Percentiles rank a stretch among this genome's conserved stretches.
Conservation (phyloP, 192 early-diverging fungal species). For the Kickxella alabastrina region DNA sequence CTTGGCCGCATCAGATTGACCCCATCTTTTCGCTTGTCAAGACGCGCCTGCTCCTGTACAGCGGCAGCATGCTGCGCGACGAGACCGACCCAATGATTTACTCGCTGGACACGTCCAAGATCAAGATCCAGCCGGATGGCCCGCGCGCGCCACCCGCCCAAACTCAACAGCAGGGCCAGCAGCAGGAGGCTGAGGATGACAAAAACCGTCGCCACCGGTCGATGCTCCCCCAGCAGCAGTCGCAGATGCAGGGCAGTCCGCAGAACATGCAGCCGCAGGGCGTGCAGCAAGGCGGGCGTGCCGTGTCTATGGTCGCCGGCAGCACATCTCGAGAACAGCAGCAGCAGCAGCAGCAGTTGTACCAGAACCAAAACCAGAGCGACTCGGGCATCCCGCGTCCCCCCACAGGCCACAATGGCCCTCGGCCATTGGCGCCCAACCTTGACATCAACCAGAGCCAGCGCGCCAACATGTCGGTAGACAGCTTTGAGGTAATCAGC, state of each 20-base stretch:
- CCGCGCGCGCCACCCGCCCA: constrained; percentile 7
- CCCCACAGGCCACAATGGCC: neutral
- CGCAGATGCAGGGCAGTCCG: neutral
- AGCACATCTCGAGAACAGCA: constrained; percentile 10
- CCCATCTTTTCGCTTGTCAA: constrained; percentile 49
- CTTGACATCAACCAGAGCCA: neutral
- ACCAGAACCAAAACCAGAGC: neutral
- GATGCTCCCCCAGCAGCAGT: constrained; percentile 26
- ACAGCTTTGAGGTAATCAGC: constrained; percentile 42
- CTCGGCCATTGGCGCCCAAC: neutral
- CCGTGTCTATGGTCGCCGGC: constrained; percentile 35
- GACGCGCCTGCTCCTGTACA: constrained; percentile 41
- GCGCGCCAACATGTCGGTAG: constrained; percentile 14
- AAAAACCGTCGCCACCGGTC: constrained; percentile 29
- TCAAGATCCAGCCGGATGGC: constrained; percentile 49
- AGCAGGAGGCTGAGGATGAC: constrained; percentile 9
- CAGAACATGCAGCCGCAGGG: constrained; percentile 6
- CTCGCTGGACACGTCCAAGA: constrained; percentile 50
- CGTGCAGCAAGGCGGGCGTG: constrained; percentile 6
- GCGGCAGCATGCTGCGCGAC: constrained; percentile 37
- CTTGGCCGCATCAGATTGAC: constrained; percentile 49
- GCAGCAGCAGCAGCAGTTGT: constrained; percentile 1
- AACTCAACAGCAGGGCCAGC: constrained; percentile 7
- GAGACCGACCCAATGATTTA: constrained; percentile 23
- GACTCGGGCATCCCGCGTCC: constrained; percentile 1